Conservation (phyloP, 306 rosid genomes). For the Quercus dentata region DNA sequence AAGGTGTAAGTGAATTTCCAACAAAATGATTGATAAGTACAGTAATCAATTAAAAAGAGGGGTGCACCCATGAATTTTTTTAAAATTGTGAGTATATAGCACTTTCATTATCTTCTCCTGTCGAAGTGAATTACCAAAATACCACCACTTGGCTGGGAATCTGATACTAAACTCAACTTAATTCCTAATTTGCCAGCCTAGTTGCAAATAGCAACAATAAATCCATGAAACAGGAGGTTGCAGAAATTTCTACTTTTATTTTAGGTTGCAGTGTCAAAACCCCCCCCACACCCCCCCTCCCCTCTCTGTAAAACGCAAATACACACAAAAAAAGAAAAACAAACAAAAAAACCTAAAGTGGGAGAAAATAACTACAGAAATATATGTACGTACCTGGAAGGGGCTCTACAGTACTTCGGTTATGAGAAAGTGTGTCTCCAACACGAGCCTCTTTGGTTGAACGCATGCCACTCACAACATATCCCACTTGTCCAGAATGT, state of each 20-base stretch:
- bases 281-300: not conserved
- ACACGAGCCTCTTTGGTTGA: constrained; percentile 93
- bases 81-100: not conserved
- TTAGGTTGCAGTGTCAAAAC: not conserved
- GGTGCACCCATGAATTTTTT: too few species aligned
- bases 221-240: not conserved
- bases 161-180: not conserved
- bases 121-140: not conserved
- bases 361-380: constrained; percentile 1
- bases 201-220: not conserved
- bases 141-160: not conserved
- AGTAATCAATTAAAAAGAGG: too few species aligned
- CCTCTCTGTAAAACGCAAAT: not conserved
- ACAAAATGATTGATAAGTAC: too few species aligned
- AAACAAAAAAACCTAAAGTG: not conserved
- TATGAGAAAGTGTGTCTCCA: constrained; percentile 87
- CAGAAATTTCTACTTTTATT: not conserved
- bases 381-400: constrained; percentile 65
- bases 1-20: not conserved
- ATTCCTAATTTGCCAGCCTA: not conserved
- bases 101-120: not conserved
- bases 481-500: constrained; percentile 93
- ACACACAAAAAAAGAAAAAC: not conserved
- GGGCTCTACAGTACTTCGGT: constrained; percentile 46
- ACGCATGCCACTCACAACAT: constrained; percentile 95